These are phyloP conservation scores for Coniochaeta sp. DNA, from an alignment of 2,329 filamentous ascomycete species.

Conservation along the genomic window DNA sequence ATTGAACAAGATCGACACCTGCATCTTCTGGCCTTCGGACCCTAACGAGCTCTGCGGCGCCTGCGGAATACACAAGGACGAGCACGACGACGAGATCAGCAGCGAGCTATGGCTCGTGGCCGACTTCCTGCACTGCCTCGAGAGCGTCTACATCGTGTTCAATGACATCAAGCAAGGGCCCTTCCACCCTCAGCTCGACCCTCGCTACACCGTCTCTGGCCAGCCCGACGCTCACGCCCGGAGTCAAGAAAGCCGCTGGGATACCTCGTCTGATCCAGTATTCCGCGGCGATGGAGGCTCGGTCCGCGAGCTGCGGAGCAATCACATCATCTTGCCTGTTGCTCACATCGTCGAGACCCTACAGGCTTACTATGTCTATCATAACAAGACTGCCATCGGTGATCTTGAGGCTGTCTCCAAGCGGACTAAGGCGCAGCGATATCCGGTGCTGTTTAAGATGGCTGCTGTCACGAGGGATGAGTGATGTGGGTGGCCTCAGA, in stretches of 20 bases:
- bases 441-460: conserved; percentile 1
- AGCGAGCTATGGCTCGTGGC: not conserved
- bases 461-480: not conserved
- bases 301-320: conserved; percentile 1
- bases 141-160: conserved; percentile 1
- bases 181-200: not conserved
- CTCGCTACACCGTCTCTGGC: not conserved
- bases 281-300: conserved; percentile 1
- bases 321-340: not conserved
- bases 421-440: not conserved
- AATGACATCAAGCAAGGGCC: not conserved
- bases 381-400: not conserved
- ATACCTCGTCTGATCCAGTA: not conserved
- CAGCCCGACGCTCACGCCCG: not conserved
- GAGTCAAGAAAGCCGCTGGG: not conserved
- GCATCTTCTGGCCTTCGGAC: conserved; percentile 1
- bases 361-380: not conserved
- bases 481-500: not conserved
- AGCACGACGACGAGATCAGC: not conserved
- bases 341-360: not conserved
- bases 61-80: not conserved
- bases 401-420: not conserved
- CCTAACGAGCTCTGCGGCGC: not conserved
- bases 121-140: conserved; percentile 2
- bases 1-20: not conserved